Base-by-base conservation (phyloP, 371 early-diverging fungal genomes). In the Fennellomyces sp. region DNA sequence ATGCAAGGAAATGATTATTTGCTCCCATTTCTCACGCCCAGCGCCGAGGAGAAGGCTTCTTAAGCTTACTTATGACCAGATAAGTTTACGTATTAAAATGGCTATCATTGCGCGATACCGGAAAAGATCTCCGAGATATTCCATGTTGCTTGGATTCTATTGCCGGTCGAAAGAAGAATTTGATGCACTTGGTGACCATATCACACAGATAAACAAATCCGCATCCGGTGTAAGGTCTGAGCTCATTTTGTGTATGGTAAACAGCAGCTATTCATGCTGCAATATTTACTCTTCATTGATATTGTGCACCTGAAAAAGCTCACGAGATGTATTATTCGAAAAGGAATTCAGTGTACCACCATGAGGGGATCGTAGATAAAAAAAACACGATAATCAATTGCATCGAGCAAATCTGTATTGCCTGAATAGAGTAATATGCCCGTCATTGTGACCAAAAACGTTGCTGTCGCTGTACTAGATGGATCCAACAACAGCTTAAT, bases 91-190 rank as follows among this genome's bases (percentile, higher is more conserved):
- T 2, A 87, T 91, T n/a, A n/a, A n/a, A n/a, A n/a, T n/a, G n/a
- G n/a, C 1, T 98, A 93, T 70, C 94, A 94, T 64, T 96, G 96
- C 71, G 80, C 78, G 13, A 80, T 78, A 5, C 88, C 90, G 4
- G 82, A 91, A 12, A 87, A 87, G 59, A 80, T 94, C 17, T 11
- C 61, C 97, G 35, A 97, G 97, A 68, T 97, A 97, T 0, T 95
- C 94, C 5, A 91, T 98, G 91, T 80, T 96, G 19, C 66, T 96
- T 57, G 97, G 97, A 2, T 98, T 95, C 69, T 95, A 89, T 69
- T 91, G 90, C 61, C 73, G 75, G 13, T 82, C 85, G 15, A 58
- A 66, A 17, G 56, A 60, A 3, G 91, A 92, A 2, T 88, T 92
- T 63, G 82, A 88, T 41, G 67, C 70, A n/a, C 83, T 94, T 58